Evolutionary conservation across 176 grass and related monocot species (phyloP).

Genomic region (Zea luxurians): DNA sequence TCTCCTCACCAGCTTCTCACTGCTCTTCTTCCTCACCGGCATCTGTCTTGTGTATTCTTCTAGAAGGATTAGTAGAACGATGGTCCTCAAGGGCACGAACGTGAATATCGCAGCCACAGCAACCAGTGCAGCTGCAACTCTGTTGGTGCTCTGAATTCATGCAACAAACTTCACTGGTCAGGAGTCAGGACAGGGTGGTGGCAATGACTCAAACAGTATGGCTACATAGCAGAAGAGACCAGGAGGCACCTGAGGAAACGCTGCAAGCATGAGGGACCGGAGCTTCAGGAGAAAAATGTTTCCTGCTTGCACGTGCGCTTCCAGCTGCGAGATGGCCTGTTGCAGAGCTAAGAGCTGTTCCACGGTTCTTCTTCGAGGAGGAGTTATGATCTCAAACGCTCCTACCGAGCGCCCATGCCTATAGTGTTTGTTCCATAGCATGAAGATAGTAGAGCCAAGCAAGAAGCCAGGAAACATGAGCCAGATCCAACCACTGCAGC

Average conservation of each 20-base stretch:
- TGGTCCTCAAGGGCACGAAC: constrained; percentile 52
- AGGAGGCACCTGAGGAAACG: constrained; percentile 65
- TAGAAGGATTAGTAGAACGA: constrained; percentile 54
- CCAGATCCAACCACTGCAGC: constrained; percentile 65
- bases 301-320: constrained; percentile 66
- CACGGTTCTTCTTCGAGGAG: constrained; percentile 59
- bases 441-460: constrained; percentile 56
- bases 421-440: constrained; percentile 72
- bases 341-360: constrained; percentile 77
- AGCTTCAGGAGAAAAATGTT: constrained; percentile 94
- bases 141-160: constrained; percentile 67
- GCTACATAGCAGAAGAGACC: neutral
- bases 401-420: constrained; percentile 47
- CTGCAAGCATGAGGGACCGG: constrained; percentile 76
- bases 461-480: constrained; percentile 65
- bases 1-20: constrained; percentile 79
- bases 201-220: neutral
- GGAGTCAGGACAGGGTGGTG: too few species aligned
- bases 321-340: constrained; percentile 72
- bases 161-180: neutral
- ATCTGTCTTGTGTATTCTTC: constrained; percentile 91
- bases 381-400: constrained; percentile 65
- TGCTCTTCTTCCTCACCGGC: constrained; percentile 79
- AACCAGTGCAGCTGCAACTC: constrained; percentile 51
- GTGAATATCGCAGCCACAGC: constrained; percentile 40